Evolutionary conservation across 257 asterid genomes (phyloP).

Genomic region (Przewalskia tangutica): DNA sequence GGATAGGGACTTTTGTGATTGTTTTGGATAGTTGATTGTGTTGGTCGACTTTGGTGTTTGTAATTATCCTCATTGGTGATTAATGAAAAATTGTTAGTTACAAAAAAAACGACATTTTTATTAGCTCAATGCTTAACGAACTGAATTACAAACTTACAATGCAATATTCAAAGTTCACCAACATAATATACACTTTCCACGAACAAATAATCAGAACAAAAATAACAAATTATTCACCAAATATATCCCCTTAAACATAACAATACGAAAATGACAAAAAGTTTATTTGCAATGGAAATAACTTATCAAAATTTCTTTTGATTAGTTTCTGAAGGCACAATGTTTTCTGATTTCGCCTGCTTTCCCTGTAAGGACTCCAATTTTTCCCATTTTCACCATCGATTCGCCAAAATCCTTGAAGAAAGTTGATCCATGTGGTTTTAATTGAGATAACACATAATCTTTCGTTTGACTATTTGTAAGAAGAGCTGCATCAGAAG

Average conservation of each 20-base stretch:
- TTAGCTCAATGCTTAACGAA: not conserved
- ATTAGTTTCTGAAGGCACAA: conserved; percentile 10
- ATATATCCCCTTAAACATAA: not conserved
- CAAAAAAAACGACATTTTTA: no score
- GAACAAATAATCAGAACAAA: not conserved
- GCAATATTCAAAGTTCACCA: no score
- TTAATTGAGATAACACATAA: conserved; percentile 17
- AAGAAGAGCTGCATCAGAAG: conserved; percentile 32
- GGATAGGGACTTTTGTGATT: no score
- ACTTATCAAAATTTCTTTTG: not conserved
- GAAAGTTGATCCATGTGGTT: conserved; percentile 13
- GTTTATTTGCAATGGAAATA: not conserved
- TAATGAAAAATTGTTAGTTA: not conserved
- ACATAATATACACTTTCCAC: not conserved
- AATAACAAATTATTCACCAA: not conserved
- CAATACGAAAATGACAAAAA: not conserved
- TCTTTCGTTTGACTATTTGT: conserved; percentile 19
- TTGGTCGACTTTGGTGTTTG: no score
- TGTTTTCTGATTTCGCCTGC: conserved; percentile 29
- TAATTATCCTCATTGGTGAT: no score
- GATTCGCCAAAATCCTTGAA: conserved; percentile 37
- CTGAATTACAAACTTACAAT: no score
- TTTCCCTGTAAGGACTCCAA: conserved; percentile 23
- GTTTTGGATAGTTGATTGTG: no score
- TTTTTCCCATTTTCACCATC: conserved; percentile 30